These are phyloP conservation scores for Pestalotiopsis sp. DNA, from an alignment of 2,329 filamentous ascomycete genomes.

Conservation along the genomic window DNA sequence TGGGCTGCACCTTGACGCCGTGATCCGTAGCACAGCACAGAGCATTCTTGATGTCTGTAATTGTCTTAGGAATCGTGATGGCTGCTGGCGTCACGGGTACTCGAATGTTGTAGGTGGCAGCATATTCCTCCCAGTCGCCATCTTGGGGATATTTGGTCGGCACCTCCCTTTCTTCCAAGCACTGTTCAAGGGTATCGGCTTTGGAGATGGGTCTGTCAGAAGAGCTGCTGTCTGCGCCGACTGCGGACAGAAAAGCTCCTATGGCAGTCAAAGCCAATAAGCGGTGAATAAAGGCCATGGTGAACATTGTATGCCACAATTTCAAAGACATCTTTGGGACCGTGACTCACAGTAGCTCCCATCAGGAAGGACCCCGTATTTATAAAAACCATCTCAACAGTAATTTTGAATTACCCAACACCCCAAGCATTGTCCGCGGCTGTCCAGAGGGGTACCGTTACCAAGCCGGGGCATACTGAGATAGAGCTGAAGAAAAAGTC, in stretches of 20 bases:
- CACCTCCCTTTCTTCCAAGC: neutral
- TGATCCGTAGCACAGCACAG: constrained; percentile 36
- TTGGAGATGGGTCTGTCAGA: neutral
- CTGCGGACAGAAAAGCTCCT: neutral
- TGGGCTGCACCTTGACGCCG: constrained; percentile 44
- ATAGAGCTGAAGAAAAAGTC: too few species aligned
- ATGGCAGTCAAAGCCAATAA: too few species aligned
- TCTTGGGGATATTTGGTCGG: neutral
- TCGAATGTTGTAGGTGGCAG: constrained; percentile 23
- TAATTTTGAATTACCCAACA: too few species aligned
- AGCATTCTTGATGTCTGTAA: constrained; percentile 35
- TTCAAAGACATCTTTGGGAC: too few species aligned
- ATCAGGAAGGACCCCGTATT: too few species aligned
- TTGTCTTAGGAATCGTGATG: constrained; percentile 24
- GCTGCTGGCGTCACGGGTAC: constrained; percentile 19
- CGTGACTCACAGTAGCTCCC: too few species aligned
- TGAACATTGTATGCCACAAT: too few species aligned
- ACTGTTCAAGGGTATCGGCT: neutral
- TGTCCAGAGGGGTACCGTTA: too few species aligned
- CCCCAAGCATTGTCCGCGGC: too few species aligned
- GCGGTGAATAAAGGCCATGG: too few species aligned
- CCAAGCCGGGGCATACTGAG: too few species aligned
- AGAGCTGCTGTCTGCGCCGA: neutral
- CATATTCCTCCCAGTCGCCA: neutral
- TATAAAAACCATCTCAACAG: too few species aligned